Evolutionary conservation across 768 basidiomycete genomes (phyloP).

Genomic region (Fistulinella prunicolor): DNA sequence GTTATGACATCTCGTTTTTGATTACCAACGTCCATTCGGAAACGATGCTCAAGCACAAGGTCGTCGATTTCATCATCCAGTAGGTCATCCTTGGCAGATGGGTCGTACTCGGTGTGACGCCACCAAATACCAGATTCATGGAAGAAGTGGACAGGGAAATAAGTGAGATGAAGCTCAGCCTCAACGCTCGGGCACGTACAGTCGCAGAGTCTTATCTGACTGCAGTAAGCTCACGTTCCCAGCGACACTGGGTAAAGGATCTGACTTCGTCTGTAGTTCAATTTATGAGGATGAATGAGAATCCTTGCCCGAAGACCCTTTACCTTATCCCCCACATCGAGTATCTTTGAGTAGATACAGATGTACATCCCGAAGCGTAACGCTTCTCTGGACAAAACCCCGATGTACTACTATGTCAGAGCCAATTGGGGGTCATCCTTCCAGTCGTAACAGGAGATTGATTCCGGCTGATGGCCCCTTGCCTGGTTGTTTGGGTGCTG

Average conservation of each 20-base stretch:
- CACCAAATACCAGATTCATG: slow-evolving; percentile 69
- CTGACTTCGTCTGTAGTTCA: slow-evolving; percentile 23
- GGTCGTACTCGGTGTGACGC: background rate
- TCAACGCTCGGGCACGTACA: slow-evolving; percentile 94
- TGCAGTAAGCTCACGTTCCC: slow-evolving; percentile 55
- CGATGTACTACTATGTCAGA: slow-evolving; percentile 17
- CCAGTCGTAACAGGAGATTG: background rate
- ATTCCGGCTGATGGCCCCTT: slow-evolving; percentile 6
- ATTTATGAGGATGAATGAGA: slow-evolving; percentile 16
- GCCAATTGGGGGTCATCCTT: background rate
- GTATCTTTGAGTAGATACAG: slow-evolving; percentile 17
- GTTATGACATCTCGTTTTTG: slow-evolving; percentile 97
- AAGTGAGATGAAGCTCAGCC: slow-evolving; percentile 96
- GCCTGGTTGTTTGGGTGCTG: slow-evolving; percentile 5
- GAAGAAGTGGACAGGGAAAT: slow-evolving; percentile 99
- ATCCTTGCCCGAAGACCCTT: background rate
- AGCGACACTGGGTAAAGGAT: background rate
- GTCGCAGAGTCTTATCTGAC: slow-evolving; percentile 96
- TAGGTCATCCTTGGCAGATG: slow-evolving; percentile 38
- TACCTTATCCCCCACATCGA: slow-evolving; percentile 13
- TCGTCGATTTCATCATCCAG: slow-evolving; percentile 99
- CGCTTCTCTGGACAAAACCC: slow-evolving; percentile 2
- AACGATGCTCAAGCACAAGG: slow-evolving; percentile 99
- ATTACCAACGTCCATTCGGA: slow-evolving; percentile 97
- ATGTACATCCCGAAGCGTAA: slow-evolving; percentile 16